These are phyloP conservation scores for Xanthoparmelia taractica DNA, from an alignment of 495 filamentous ascomycete species.

Conservation along the genomic window DNA sequence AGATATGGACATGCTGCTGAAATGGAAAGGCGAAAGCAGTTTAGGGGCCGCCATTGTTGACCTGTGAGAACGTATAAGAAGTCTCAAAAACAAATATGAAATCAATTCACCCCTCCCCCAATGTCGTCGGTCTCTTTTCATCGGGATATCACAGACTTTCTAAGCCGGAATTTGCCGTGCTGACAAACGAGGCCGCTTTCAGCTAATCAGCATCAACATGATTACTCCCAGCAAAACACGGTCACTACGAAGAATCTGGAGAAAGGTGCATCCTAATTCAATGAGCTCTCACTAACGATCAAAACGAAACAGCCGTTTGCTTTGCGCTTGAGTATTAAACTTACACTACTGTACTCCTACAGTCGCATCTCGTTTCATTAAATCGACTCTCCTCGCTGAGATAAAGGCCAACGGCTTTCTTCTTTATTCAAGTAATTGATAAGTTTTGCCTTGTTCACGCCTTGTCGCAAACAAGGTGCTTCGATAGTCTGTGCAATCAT, in stretches of 20 bases:
- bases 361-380: not conserved
- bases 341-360: not conserved
- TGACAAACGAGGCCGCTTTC: not conserved
- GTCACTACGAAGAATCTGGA: not conserved
- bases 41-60: not conserved
- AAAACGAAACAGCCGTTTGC: not conserved
- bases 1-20: slow-evolving; percentile 25
- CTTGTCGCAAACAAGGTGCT: not conserved
- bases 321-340: not conserved
- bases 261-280: not conserved
- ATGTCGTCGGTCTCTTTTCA: not conserved
- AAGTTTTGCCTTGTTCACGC: not conserved
- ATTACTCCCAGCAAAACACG: slow-evolving; percentile 27
- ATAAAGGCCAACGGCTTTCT: not conserved
- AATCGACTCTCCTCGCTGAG: not conserved
- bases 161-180: slow-evolving; percentile 6
- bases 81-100: not conserved
- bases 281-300: not conserved
- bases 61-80: not conserved
- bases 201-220: slow-evolving; percentile 39
- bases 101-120: too few relatives aligned
- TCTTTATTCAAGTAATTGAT: not conserved
- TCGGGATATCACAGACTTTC: slow-evolving; percentile 6
- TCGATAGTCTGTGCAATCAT: not conserved
- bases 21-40: not conserved